phyloP scores from a whole-genome alignment of 1,139 yeast species.

The Kurtzmaniella natalensis region DNA sequence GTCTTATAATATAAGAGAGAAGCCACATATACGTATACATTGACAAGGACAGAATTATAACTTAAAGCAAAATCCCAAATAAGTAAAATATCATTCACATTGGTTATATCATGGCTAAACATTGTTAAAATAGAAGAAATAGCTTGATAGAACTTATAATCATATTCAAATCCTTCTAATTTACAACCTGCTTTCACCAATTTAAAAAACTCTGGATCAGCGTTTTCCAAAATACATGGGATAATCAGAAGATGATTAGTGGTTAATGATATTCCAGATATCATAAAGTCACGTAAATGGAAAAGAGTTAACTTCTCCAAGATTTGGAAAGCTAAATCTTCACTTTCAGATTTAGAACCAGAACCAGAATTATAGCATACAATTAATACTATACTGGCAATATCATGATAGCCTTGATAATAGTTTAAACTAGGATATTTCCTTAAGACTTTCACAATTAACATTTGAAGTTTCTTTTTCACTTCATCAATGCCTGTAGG shows the following conservation, averaged over 20 bases:
- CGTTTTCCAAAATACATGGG: conserved; percentile 51
- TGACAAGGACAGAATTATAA: conserved; percentile 38
- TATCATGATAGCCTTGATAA: conserved; percentile 92
- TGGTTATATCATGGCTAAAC: conserved; percentile 67
- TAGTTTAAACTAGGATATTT: conserved; percentile 62
- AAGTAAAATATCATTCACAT: conserved; percentile 44
- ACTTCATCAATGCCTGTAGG: conserved; percentile 27
- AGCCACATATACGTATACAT: conserved; percentile 55
- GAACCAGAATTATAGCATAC: conserved; percentile 37
- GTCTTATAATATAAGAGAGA: conserved; percentile 40
- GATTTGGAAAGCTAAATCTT: conserved; percentile 39
- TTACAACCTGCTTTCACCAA: conserved; percentile 38
- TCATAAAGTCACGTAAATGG: conserved; percentile 82
- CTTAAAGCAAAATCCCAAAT: conserved; percentile 64
- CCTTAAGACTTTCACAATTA: conserved; percentile 56
- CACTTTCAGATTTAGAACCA: conserved; percentile 9
- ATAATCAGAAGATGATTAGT: conserved; percentile 61
- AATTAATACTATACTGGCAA: conserved; percentile 65
- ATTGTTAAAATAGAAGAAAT: conserved; percentile 74
- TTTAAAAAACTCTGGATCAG: conserved; percentile 50
- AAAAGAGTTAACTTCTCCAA: conserved; percentile 57
- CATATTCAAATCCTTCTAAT: conserved; percentile 29
- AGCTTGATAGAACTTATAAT: conserved; percentile 52
- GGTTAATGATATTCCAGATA: conserved; percentile 62
- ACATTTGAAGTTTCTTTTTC: conserved; percentile 38